These are phyloP conservation scores for Dactylis glomerata DNA, from an alignment of 176 grass and related monocot species.

Conservation along the genomic window DNA sequence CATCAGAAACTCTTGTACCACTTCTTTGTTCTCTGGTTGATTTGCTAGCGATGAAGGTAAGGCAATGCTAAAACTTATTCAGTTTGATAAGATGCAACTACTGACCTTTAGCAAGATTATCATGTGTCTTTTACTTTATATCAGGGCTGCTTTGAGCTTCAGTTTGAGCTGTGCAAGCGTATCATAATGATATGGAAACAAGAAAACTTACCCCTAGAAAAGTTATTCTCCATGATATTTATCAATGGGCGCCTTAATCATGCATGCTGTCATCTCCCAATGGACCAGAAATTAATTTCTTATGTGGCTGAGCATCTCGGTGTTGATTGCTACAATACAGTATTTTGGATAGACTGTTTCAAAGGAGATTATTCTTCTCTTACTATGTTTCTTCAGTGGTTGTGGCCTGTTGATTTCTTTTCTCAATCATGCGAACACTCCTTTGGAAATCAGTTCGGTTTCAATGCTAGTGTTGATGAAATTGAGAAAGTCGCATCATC, in stretches of 20 bases:
- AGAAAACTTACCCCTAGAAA: slow-evolving; percentile 58
- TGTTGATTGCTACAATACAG: slow-evolving; percentile 35
- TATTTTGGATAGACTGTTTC: slow-evolving; percentile 73
- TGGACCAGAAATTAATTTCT: slow-evolving; percentile 59
- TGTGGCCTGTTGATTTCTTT: slow-evolving; percentile 42
- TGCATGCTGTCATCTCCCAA: slow-evolving; percentile 61
- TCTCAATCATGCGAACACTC: slow-evolving; percentile 33
- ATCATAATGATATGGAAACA: slow-evolving; percentile 55
- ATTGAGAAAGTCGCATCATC: slow-evolving; percentile 53
- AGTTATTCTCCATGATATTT: slow-evolving; percentile 55
- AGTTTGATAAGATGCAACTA: background rate
- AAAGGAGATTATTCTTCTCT: slow-evolving; percentile 48
- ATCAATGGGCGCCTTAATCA: slow-evolving; percentile 65
- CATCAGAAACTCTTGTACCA: slow-evolving; percentile 42
- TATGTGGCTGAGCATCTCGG: slow-evolving; percentile 40
- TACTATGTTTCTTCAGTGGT: slow-evolving; percentile 62
- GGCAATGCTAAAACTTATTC: background rate
- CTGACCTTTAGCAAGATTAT: slow-evolving; percentile 31
- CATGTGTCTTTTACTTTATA: slow-evolving; percentile 20
- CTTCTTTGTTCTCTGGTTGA: slow-evolving; percentile 82
- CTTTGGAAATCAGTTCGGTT: slow-evolving; percentile 35
- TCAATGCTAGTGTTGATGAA: slow-evolving; percentile 39
- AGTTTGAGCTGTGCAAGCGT: slow-evolving; percentile 70
- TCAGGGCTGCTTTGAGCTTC: slow-evolving; percentile 77
- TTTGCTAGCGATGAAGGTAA: slow-evolving; percentile 78